Evolutionary conservation across 2,329 filamentous ascomycete species (phyloP).

Genomic region (Setomelanomma holmii): DNA sequence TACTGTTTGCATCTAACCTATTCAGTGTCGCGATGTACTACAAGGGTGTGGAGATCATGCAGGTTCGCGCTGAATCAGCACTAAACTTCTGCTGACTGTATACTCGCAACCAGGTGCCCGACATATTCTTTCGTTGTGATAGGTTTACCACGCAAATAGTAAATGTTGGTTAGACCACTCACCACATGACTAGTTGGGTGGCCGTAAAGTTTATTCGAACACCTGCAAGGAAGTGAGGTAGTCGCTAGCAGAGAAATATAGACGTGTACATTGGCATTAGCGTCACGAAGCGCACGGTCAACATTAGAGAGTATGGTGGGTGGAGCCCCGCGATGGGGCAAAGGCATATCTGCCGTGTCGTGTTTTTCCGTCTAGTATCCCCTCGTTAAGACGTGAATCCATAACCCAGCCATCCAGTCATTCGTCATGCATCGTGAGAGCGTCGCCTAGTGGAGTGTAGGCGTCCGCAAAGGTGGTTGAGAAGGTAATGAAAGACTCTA

Average conservation of each 20-base stretch:
- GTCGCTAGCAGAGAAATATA: neutral
- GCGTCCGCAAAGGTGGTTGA: neutral
- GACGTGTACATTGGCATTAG: too few relatives aligned
- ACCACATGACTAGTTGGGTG: neutral
- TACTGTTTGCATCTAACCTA: neutral
- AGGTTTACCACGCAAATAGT: neutral
- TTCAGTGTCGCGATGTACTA: too few relatives aligned
- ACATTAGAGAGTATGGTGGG: constrained; percentile 10
- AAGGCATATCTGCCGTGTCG: constrained; percentile 32
- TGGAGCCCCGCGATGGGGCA: constrained; percentile 21
- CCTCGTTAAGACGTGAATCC: constrained; percentile 45
- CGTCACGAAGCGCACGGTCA: too few relatives aligned
- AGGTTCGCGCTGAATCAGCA: neutral
- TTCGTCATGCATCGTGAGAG: constrained; percentile 29
- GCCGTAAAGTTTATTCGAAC: too few relatives aligned
- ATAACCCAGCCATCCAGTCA: constrained; percentile 24
- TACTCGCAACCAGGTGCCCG: neutral
- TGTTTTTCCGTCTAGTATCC: constrained; percentile 37
- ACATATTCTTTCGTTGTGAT: neutral
- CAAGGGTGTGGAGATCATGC: too few relatives aligned
- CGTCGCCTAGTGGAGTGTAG: constrained; percentile 13
- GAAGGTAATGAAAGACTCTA: constrained; percentile 28
- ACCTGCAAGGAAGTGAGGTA: neutral
- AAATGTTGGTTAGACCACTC: neutral
- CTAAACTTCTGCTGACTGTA: neutral